Percentiles rank a stretch among this genome's conserved stretches.
Evolutionary conservation across 225 moss, liverwort and hornwort species (phyloP).

Genomic region (Sphagnum tenellum): DNA sequence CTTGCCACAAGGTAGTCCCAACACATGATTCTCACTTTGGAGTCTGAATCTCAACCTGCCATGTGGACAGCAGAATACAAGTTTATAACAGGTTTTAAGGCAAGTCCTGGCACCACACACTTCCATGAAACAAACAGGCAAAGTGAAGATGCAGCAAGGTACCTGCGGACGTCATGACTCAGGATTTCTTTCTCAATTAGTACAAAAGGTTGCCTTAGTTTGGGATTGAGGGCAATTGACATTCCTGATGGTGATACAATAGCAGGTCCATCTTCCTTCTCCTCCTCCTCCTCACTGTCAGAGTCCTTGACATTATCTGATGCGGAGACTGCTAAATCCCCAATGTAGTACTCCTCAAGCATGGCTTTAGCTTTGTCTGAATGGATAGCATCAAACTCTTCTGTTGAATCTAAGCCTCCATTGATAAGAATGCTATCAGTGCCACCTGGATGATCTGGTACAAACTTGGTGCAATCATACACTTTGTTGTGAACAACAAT

Average conservation of each 20-base stretch:
- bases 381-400: constrained; percentile 96
- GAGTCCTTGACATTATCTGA: constrained; percentile 24
- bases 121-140: too few species aligned
- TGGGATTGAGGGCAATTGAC: constrained; percentile 64
- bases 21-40: constrained; percentile 50
- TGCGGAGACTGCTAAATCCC: constrained; percentile 31
- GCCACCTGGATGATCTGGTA: constrained; percentile 89
- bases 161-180: constrained; percentile 61
- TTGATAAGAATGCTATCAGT: constrained; percentile 82
- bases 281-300: constrained; percentile 7
- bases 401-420: constrained; percentile 74
- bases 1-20: constrained; percentile 78
- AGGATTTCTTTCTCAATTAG: constrained; percentile 55
- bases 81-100: not conserved
- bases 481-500: constrained; percentile 78
- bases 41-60: constrained; percentile 65
- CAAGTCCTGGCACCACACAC: not conserved
- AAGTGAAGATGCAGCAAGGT: not conserved
- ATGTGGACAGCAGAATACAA: not conserved
- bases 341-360: constrained; percentile 80
- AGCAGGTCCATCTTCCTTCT: not conserved
- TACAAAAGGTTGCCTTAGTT: constrained; percentile 42
- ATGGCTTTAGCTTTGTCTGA: constrained; percentile 79
- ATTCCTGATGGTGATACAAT: constrained; percentile 9
- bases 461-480: constrained; percentile 76